Conservation (phyloP, 176 grass and related monocot species). For the Triticum monococcum region DNA sequence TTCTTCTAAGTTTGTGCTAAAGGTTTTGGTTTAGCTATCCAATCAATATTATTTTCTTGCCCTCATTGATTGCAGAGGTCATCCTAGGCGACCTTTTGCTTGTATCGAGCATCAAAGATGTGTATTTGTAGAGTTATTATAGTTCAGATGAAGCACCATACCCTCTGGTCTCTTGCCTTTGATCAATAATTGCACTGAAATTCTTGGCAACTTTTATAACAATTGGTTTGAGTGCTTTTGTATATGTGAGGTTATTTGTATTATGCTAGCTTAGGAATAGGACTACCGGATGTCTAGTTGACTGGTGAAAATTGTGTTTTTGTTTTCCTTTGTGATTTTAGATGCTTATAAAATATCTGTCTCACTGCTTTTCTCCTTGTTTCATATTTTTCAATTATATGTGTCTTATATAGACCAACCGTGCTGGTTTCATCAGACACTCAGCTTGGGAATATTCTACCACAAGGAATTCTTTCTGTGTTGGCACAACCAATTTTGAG, state of each 20-base stretch:
- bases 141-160: neutral
- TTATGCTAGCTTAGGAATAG: neutral
- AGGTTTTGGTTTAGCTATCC: neutral
- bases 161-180: no score
- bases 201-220: neutral
- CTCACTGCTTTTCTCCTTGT: neutral
- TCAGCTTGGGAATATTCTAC: constrained; percentile 57
- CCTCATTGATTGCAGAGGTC: neutral
- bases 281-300: neutral
- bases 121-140: neutral
- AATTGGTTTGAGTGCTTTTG: neutral
- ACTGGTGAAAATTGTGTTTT: neutral
- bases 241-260: neutral
- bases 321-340: neutral
- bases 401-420: constrained; percentile 23
- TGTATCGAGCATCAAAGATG: neutral
- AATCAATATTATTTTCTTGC: neutral
- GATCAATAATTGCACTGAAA: neutral
- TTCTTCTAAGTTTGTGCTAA: neutral
- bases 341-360: constrained; percentile 15
- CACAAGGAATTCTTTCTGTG: constrained; percentile 63
- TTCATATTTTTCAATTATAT: constrained; percentile 15
- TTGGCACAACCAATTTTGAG: constrained; percentile 57
- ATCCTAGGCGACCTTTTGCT: neutral
- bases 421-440: constrained; percentile 50